Evolutionary conservation across 2,329 filamentous ascomycete genomes (phyloP), one percentile per base, ranked within the genome.

Genomic region (Emericellopsis cladophorae): DNA sequence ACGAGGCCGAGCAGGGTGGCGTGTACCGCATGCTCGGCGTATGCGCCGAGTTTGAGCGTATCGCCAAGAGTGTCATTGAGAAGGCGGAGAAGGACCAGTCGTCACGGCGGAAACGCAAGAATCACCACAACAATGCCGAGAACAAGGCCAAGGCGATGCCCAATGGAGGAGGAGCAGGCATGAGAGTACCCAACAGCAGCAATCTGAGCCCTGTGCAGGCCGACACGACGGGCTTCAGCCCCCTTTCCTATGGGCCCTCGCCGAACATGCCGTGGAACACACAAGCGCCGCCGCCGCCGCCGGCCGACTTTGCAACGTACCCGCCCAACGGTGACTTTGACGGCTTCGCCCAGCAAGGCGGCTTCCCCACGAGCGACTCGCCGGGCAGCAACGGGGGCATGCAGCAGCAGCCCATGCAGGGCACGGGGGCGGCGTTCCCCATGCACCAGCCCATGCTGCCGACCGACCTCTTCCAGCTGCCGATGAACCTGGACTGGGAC

Each of bases 1-100:
- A 83, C 31, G 90, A 96, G 51, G 85, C 89, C 47, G 84, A 88
- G 43, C 92, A 89, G 43, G 85, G 88, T 34, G 89, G 86, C 51
- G 86, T 96, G 5, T 86, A 87, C 56, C 84, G 92, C 39, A 96
- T 96, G 87, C 74, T 95, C 15, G 83, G 81, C 21, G 82, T 96
- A 1, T 96, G 90, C 59, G 78, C 85, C n/a, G 92, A 98, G 54
- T 98, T 98, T 51, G 89, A 95, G 58, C 79, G 92, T 44, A 95
- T 98, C 48, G 88, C 88, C 31, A 86, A 82, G 54, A 79, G 88
- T 4, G 87, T 95, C 8, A 79, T 96, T 36, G 90, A 96, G 44
- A 94, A 89, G 57, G 77, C 86, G 1, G 90, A 96, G 55, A 87
- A 83, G 53, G 90, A 96, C 40, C 76, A 84, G 31, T 74, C 81